Evolutionary conservation across 768 basidiomycete genomes (phyloP).

Genomic region (Boletus rubropictus): DNA sequence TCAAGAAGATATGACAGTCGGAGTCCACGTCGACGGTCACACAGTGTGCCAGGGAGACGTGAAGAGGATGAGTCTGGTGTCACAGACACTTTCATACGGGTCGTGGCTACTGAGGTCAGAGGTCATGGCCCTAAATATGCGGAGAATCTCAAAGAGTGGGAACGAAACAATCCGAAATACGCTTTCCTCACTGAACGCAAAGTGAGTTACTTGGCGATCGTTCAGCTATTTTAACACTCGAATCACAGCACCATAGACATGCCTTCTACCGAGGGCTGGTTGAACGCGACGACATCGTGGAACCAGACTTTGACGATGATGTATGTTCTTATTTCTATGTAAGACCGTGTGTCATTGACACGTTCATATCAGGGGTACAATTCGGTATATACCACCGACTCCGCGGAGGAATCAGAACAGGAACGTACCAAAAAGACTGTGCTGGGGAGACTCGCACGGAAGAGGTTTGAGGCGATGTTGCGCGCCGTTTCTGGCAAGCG

Average conservation of each 20-base stretch:
- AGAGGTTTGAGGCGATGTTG: conserved; percentile 86
- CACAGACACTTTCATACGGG: conserved; percentile 80
- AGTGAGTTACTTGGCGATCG: conserved; percentile 33
- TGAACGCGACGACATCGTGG: conserved; percentile 46
- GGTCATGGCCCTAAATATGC: conserved; percentile 78
- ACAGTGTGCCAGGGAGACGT: conserved; percentile 26
- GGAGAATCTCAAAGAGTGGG: conserved; percentile 64
- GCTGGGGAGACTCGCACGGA: conserved; percentile 74
- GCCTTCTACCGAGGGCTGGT: conserved; percentile 66
- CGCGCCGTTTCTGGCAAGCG: conserved; percentile 79
- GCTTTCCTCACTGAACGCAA: conserved; percentile 60
- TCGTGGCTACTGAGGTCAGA: conserved; percentile 80
- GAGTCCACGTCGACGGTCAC: conserved; percentile 44
- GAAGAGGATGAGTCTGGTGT: conserved; percentile 56
- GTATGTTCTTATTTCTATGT: conserved; percentile 32
- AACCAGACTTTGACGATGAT: conserved; percentile 80
- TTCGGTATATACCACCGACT: conserved; percentile 87
- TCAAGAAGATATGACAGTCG: conserved; percentile 39
- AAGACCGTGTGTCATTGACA: conserved; percentile 7
- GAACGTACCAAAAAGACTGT: conserved; percentile 73
- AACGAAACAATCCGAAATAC: conserved; percentile 78
- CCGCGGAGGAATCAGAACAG: conserved; percentile 88
- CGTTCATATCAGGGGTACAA: conserved; percentile 62
- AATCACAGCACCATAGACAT: conserved; percentile 59
- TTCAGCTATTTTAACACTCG: conserved; percentile 2